Evolutionary conservation across 1,284 basidiomycete genomes (phyloP), one percentile per base, ranked within the genome.

Genomic region (Neolentinus lepideus): DNA sequence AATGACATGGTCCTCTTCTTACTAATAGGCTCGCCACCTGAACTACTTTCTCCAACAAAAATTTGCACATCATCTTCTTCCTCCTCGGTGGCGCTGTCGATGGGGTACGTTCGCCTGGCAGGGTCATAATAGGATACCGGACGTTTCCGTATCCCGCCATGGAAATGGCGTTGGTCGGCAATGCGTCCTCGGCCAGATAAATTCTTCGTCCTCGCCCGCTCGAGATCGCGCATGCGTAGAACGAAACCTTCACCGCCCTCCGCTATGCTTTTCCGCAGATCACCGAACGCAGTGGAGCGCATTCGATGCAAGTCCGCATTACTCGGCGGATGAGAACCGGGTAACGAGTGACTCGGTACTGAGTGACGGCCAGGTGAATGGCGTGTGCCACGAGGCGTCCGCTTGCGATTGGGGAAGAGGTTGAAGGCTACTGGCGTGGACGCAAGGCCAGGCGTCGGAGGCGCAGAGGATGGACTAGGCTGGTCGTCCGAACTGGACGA

Each of bases 181-280:
- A 24, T 21, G 26, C 43, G 14, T 53, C 24, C 51, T 6, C 22
- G 3, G 24, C 33, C 16, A 29, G 25, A 19, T 9, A 21, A 11
- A 36, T 43, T 26, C 47, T 29, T 50, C 47, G 47, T 33, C 29
- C 51, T 29, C 14, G 51, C 10, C 27, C 22, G 69, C 65, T 88
- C 85, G 64, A 80, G 84, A 59, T 86, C 81, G 55, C 83, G 83
- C 85, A 88, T 88, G 55, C 83, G 81, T 55, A 73, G 77, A n/a
- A 88, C 76, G 51, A 88, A 75, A 12, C 81, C 79, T 61, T 88
- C 85, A 26, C 81, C 83, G 59, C 73, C 80, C 61, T 85, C 80
- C 35, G 73, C 71, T 24, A 88, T 74, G 58, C 78, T 85, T 62
- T 76, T 73, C 52, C 75, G 80, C 31, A 88, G 74, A 59, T 87